Percentiles rank a stretch among this genome's conserved stretches.
These are phyloP conservation scores for Hemileccinum impolitum DNA, from an alignment of 768 basidiomycete species.

Conservation along the genomic window DNA sequence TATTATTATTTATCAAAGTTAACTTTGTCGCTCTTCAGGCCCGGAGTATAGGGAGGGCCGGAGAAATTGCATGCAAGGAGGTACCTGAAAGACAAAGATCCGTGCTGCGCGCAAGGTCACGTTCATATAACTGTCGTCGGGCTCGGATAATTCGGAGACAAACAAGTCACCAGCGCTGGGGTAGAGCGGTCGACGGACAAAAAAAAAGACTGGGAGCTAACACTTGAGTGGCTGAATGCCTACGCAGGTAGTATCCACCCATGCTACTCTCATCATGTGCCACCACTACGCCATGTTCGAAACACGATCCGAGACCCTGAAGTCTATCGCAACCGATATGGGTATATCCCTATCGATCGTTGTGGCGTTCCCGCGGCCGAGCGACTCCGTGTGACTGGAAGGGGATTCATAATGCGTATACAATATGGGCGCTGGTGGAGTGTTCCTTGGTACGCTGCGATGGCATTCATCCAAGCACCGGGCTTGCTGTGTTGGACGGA, in stretches of 20 bases:
- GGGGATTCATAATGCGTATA: conserved; percentile 8
- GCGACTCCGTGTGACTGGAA: conserved; percentile 4
- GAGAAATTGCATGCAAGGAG: neutral
- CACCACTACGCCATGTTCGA: neutral
- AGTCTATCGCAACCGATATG: conserved; percentile 12
- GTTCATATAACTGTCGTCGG: neutral
- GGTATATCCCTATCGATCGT: conserved; percentile 3
- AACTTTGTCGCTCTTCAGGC: conserved; percentile 7
- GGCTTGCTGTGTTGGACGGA: conserved; percentile 6
- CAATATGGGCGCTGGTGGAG: conserved; percentile 5
- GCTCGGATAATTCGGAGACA: neutral
- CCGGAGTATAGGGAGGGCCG: neutral
- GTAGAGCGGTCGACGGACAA: neutral
- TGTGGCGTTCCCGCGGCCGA: conserved; percentile 16
- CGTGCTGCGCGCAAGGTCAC: neutral
- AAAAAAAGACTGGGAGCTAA: too few species aligned
- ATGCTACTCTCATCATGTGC: too few species aligned
- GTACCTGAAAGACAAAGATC: neutral
- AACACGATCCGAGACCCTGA: conserved; percentile 9
- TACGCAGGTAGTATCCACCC: neutral
- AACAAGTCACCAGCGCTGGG: neutral
- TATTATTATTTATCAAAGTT: conserved; percentile 3
- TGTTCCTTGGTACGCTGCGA: neutral
- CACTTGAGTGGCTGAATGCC: neutral
- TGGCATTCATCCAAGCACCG: conserved; percentile 1